A percentile compares a stretch with the other conserved stretches of the same genome.
These are phyloP conservation scores for Paraphaeosphaeria minitans DNA, from an alignment of 2,329 filamentous ascomycete species.

Conservation along the genomic window DNA sequence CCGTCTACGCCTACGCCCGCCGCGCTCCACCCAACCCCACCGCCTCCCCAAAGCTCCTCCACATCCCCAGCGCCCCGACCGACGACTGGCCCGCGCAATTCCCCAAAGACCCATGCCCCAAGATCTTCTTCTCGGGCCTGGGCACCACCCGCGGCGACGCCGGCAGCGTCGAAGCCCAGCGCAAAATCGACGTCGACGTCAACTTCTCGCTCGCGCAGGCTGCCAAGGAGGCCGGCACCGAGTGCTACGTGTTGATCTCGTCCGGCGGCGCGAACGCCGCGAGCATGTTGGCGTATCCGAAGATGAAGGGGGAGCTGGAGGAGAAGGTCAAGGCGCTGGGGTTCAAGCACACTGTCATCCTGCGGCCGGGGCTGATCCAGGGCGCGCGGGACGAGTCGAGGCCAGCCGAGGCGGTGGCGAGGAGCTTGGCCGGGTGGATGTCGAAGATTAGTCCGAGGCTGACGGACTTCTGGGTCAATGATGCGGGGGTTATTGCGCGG, in stretches of 20 bases:
- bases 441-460: conserved; percentile 53
- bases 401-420: conserved; percentile 61
- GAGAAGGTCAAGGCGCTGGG: conserved; percentile 71
- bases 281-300: conserved; percentile 59
- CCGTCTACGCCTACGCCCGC: conserved; percentile 69
- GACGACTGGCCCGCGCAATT: conserved; percentile 67
- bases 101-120: conserved; percentile 64
- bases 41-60: conserved; percentile 64
- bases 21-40: conserved; percentile 61
- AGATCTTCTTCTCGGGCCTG: conserved; percentile 75
- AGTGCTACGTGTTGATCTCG: conserved; percentile 80
- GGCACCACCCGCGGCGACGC: conserved; percentile 79
- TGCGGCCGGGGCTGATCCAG: conserved; percentile 75
- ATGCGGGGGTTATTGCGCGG: conserved; percentile 72
- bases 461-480: conserved; percentile 73
- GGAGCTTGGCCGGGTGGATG: conserved; percentile 61
- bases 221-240: conserved; percentile 72
- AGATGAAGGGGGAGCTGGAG: conserved; percentile 90
- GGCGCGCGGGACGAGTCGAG: conserved; percentile 70
- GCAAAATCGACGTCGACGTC: conserved; percentile 86
- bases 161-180: conserved; percentile 78
- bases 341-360: conserved; percentile 79
- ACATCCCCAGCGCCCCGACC: conserved; percentile 69
- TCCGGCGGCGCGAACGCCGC: conserved; percentile 57
- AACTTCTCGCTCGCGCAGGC: conserved; percentile 79